Evolutionary conservation across 345 rosid species (phyloP), one percentile per base, ranked within the genome.

Genomic region (Mangifera indica): DNA sequence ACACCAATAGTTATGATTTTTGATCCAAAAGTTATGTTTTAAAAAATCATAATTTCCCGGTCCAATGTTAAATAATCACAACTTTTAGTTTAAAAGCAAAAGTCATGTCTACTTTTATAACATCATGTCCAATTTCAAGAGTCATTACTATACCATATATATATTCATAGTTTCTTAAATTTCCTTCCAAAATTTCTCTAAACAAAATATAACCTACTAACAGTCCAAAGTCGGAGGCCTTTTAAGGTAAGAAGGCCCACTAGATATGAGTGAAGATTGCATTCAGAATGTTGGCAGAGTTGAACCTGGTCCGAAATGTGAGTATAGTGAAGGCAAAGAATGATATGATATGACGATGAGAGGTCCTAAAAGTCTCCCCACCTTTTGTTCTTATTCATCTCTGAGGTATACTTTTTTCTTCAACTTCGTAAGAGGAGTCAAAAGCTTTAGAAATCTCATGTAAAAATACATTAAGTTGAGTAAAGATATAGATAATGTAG

Each of bases 271-370:
- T 21, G 51, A 56, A 18, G 18, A 40, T 21, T 11, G 18, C 24
- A 15, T 26, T 49, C 60, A 29, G 2, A 9, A 58, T 22, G 14
- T 51, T 45, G 26, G 5, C 14, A 18, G 8, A 63, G 37, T 13
- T 59, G 76, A 77, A 72, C 69, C 54, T 77, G 45, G 76, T 48
- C 76, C 10, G 40, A n/a, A 54, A 66, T 77, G 29, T 62, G 60
- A 65, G 54, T 5, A 48, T 45, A 18, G 66, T 72, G 52, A 68
- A 37, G 29, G 40, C 25, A 34, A 15, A 59, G 46, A 60, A 34
- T 14, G 37, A 34, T 34, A 34, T 34, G 8, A 20, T 60, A n/a
- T 21, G 7, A 25, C n/a, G n/a, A n/a, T 26, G 51, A 46, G 67
- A 24, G 55, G 73, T 7, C 17, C 5, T 21, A 58, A 57, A 20